A percentile compares a stretch with the other conserved stretches of the same genome.
Conservation (phyloP, 78 protist species). For the Parvularia atlantis region DNA sequence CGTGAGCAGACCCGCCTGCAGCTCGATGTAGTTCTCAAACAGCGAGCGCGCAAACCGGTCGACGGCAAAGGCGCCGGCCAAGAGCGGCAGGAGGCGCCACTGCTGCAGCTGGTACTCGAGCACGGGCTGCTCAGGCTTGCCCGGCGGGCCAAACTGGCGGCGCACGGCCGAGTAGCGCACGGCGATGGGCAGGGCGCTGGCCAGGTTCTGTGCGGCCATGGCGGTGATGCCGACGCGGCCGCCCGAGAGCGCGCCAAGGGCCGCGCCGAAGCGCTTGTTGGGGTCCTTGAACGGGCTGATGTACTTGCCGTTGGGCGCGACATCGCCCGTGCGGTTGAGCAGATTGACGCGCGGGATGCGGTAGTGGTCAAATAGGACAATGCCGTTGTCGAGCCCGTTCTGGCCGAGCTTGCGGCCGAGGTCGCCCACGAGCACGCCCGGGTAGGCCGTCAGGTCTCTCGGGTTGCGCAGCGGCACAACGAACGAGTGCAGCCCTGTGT, state of each 20-base stretch:
- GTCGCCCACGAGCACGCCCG: not conserved
- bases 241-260: not conserved
- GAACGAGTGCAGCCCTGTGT: not conserved
- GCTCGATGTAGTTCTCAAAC: not conserved
- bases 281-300: not conserved
- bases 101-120: conserved; percentile 41
- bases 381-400: conserved; percentile 31
- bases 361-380: not conserved
- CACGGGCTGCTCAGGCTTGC: not conserved
- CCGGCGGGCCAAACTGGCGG: not conserved
- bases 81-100: conserved; percentile 11
- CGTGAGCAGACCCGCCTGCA: not conserved
- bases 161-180: conserved; percentile 30
- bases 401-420: conserved; percentile 3
- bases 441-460: not conserved
- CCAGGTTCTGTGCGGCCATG: not conserved
- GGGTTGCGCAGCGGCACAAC: not conserved
- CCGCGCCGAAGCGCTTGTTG: not conserved
- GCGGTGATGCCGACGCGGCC: not conserved
- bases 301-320: not conserved
- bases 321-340: not conserved
- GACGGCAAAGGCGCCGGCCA: not conserved
- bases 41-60: not conserved
- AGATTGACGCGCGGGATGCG: conserved; percentile 25
- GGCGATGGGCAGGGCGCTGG: conserved; percentile 13